Conservation (phyloP, 2,329 filamentous ascomycete species). For the Fusarium devonianum region DNA sequence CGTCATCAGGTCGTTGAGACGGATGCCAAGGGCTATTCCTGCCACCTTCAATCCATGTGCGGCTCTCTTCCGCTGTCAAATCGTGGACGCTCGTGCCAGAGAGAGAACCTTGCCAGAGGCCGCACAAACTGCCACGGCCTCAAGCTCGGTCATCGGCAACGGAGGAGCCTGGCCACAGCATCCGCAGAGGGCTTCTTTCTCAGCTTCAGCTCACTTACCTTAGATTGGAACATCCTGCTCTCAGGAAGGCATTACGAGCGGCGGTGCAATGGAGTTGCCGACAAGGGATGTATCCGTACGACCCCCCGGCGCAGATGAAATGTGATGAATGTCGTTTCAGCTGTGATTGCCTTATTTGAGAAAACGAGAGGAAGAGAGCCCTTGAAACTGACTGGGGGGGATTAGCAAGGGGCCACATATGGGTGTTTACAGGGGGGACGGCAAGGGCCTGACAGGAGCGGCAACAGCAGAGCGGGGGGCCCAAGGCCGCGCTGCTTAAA, state of each 20-base stretch:
- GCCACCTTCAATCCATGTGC: constrained; percentile 1
- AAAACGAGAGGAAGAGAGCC: constrained; percentile 32
- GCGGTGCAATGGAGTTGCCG: constrained; percentile 2
- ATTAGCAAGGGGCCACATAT: constrained; percentile 12
- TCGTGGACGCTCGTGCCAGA: constrained; percentile 8
- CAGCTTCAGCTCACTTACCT: too few relatives aligned
- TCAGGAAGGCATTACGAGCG: too few relatives aligned
- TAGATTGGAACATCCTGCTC: too few relatives aligned
- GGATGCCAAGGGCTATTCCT: constrained; percentile 6
- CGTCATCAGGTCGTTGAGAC: constrained; percentile 10
- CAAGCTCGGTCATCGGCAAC: constrained; percentile 9
- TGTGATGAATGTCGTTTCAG: constrained; percentile 28
- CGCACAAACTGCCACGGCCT: background rate
- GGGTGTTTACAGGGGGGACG: constrained; percentile 28
- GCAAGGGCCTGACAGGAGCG: constrained; percentile 24
- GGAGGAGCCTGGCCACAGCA: background rate
- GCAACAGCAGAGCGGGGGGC: constrained; percentile 29
- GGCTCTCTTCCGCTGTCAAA: constrained; percentile 2
- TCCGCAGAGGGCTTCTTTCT: background rate
- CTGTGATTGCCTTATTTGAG: constrained; percentile 34
- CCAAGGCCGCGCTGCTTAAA: constrained; percentile 22
- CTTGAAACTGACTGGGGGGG: constrained; percentile 20
- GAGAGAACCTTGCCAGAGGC: constrained; percentile 4
- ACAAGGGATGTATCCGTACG: background rate
- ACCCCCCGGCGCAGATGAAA: constrained; percentile 11